Conservation (phyloP, 73 alveolate species). For the Tetrahymena thermophila region DNA sequence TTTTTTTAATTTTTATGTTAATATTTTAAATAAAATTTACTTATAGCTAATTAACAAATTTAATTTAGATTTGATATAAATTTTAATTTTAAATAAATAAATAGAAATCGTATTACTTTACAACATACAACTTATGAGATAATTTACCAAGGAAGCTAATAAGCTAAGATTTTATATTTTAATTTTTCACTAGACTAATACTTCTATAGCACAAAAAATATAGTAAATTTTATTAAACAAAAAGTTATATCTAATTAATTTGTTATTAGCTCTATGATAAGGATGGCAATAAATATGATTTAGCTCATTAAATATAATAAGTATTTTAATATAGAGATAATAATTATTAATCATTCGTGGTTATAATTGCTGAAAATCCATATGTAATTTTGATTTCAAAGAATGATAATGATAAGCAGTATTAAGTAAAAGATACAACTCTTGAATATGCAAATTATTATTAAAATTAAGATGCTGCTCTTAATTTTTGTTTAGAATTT, state of each 20-base stretch:
- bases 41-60: too few species aligned
- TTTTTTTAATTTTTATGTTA: too few species aligned
- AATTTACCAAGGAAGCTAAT: background rate
- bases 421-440: background rate
- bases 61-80: too few species aligned
- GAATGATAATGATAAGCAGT: background rate
- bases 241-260: background rate
- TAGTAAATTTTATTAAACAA: background rate
- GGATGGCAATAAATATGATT: background rate
- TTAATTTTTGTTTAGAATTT: background rate
- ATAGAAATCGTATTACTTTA: background rate
- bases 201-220: background rate
- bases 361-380: background rate
- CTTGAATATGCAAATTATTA: background rate
- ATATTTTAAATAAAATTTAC: too few species aligned
- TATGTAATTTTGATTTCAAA: background rate
- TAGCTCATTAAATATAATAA: background rate
- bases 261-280: background rate
- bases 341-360: background rate
- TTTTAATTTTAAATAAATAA: background rate
- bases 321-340: background rate
- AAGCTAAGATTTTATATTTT: background rate
- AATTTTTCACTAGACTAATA: background rate
- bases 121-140: background rate
- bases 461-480: background rate